phyloP scores from a whole-genome alignment of 495 filamentous ascomycete genomes.

The Penicillium waksmanii region DNA sequence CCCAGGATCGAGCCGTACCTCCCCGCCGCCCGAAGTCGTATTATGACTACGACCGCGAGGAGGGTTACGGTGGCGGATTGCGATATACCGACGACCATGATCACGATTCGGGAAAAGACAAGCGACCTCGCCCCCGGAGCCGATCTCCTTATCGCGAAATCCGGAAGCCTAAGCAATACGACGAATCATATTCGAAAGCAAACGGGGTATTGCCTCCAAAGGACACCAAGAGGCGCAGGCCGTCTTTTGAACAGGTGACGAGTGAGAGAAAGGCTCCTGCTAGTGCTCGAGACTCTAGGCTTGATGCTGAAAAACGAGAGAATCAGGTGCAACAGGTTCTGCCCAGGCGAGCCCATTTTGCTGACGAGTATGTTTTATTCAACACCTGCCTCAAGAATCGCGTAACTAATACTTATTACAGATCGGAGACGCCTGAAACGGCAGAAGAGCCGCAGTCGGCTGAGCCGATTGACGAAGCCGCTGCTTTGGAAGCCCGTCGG shows the following conservation, averaged over 20 bases:
- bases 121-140: slow-evolving; percentile 69
- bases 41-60: slow-evolving; percentile 68
- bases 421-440: slow-evolving; percentile 17
- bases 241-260: slow-evolving; percentile 65
- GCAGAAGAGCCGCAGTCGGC: slow-evolving; percentile 36
- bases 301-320: slow-evolving; percentile 69
- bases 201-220: slow-evolving; percentile 23
- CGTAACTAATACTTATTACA: slow-evolving; percentile 18
- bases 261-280: slow-evolving; percentile 63
- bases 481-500: slow-evolving; percentile 82
- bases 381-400: neutral
- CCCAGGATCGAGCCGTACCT: slow-evolving; percentile 31
- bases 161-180: slow-evolving; percentile 49
- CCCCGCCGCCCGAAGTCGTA: slow-evolving; percentile 52
- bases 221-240: slow-evolving; percentile 34
- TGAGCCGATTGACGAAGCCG: slow-evolving; percentile 71
- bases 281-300: slow-evolving; percentile 59
- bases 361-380: slow-evolving; percentile 48
- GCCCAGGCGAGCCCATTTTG: slow-evolving; percentile 26
- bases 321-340: slow-evolving; percentile 59
- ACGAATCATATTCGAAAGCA: slow-evolving; percentile 34
- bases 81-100: slow-evolving; percentile 64
- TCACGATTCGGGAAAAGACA: slow-evolving; percentile 59
- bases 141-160: slow-evolving; percentile 54
- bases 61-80: slow-evolving; percentile 47